Conservation (phyloP, 1,284 basidiomycete species). For the Apiotrichum montevideense region DNA sequence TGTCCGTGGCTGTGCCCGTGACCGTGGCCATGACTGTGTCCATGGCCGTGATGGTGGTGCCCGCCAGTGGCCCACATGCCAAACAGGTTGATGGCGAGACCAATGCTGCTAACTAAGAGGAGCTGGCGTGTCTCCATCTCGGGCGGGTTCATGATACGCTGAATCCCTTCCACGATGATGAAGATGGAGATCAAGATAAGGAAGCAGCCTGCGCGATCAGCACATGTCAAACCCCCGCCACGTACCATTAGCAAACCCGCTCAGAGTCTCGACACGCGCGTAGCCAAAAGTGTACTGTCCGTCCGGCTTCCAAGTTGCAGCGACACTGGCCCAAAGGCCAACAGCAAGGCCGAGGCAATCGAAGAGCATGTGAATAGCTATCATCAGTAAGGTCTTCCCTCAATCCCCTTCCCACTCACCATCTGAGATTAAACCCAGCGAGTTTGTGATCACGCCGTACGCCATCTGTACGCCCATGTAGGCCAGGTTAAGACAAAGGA, state of each 20-base stretch:
- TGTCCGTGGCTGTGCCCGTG: slow-evolving; percentile 27
- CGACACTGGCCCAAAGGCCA: slow-evolving; percentile 91
- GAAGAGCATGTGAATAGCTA: slow-evolving; percentile 99
- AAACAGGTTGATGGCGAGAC: slow-evolving; percentile 89
- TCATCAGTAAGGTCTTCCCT: not conserved
- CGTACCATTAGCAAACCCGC: slow-evolving; percentile 92
- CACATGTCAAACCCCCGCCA: not conserved
- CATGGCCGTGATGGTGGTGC: slow-evolving; percentile 68
- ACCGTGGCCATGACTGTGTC: slow-evolving; percentile 51
- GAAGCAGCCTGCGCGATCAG: slow-evolving; percentile 54
- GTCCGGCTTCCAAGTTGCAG: slow-evolving; percentile 96
- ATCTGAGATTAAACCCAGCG: slow-evolving; percentile 91
- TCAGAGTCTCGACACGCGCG: slow-evolving; percentile 95
- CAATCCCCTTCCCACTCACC: slow-evolving; percentile 54
- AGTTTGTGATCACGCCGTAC: slow-evolving; percentile 97
- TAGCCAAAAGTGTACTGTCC: slow-evolving; percentile 94
- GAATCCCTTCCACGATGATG: slow-evolving; percentile 96
- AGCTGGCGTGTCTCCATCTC: slow-evolving; percentile 97
- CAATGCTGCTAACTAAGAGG: slow-evolving; percentile 79
- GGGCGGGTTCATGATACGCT: slow-evolving; percentile 88
- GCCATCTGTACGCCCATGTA: slow-evolving; percentile 96
- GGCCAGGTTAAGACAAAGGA: slow-evolving; percentile 85
- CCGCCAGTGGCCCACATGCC: slow-evolving; percentile 99
- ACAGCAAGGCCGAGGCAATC: slow-evolving; percentile 97
- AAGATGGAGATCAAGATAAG: slow-evolving; percentile 94